phyloP scores from a whole-genome alignment of 306 rosid genomes.

The Dryas octopetala region DNA sequence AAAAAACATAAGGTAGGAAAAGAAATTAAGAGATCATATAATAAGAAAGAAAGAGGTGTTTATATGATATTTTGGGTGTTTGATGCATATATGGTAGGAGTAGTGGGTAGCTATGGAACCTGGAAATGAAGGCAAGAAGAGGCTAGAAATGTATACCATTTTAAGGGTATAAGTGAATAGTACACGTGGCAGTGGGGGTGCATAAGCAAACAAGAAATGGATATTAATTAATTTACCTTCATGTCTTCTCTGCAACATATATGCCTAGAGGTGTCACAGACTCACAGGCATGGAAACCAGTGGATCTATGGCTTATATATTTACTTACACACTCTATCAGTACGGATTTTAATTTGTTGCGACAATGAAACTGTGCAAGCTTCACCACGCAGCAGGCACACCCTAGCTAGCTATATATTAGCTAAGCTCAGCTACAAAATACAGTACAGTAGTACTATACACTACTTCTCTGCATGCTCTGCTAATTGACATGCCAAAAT shows the following conservation, averaged over 20 bases:
- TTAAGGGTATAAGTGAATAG: neutral
- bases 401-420: too few relatives aligned
- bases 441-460: too few relatives aligned
- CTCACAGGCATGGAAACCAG: neutral
- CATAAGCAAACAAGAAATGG: neutral
- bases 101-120: neutral
- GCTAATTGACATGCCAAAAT: slow-evolving; percentile 30
- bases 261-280: neutral
- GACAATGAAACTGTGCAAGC: slow-evolving; percentile 24
- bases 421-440: too few relatives aligned
- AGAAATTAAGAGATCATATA: too few relatives aligned
- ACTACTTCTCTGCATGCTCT: neutral
- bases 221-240: neutral
- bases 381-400: too few relatives aligned
- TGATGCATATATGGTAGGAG: neutral
- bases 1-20: too few relatives aligned
- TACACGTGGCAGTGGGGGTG: neutral
- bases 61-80: neutral
- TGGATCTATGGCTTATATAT: neutral
- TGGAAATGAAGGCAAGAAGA: slow-evolving; percentile 16
- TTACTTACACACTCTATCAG: neutral
- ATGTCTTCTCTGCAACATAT: slow-evolving; percentile 11
- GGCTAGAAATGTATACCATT: neutral
- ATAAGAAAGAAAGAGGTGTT: too few relatives aligned
- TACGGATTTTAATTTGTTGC: slow-evolving; percentile 12